Conservation (phyloP, 2,329 filamentous ascomycete genomes). For the Xylogone sp. region DNA sequence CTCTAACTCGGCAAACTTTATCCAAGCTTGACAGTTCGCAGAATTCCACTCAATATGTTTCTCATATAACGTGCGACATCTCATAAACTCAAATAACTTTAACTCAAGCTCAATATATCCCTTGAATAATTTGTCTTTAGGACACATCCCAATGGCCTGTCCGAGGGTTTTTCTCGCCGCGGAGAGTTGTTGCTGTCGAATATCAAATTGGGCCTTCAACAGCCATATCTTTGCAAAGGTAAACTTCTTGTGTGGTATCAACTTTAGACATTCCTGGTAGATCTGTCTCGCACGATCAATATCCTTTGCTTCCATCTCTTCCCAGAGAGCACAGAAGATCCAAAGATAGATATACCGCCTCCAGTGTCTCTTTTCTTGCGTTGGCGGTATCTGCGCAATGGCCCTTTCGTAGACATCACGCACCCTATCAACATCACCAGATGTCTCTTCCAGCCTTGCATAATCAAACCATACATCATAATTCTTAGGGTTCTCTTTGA, state of each 20-base stretch:
- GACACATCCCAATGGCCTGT: conserved; percentile 86
- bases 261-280: conserved; percentile 80
- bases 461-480: conserved; percentile 98
- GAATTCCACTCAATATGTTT: conserved; percentile 93
- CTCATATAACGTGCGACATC: conserved; percentile 87
- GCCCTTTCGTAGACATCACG: conserved; percentile 93
- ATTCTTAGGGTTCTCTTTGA: conserved; percentile 92
- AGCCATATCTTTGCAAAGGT: conserved; percentile 98
- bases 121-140: conserved; percentile 92
- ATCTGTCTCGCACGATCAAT: conserved; percentile 78
- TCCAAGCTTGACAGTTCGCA: conserved; percentile 90
- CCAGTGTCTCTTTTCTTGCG: conserved; percentile 96
- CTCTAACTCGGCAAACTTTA: conserved; percentile 92
- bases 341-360: conserved; percentile 95
- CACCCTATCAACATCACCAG: conserved; percentile 76
- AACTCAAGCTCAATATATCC: conserved; percentile 92
- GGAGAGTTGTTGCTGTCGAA: conserved; percentile 78
- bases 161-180: conserved; percentile 85
- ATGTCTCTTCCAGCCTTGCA: conserved; percentile 81
- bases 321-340: conserved; percentile 96
- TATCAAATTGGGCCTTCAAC: conserved; percentile 87
- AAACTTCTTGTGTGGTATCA: conserved; percentile 94
- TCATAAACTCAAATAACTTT: conserved; percentile 88
- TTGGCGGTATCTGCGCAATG: conserved; percentile 91
- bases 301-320: conserved; percentile 83